Evolutionary conservation across 345 rosid genomes (phyloP).

Genomic region (Sapria himalayana): DNA sequence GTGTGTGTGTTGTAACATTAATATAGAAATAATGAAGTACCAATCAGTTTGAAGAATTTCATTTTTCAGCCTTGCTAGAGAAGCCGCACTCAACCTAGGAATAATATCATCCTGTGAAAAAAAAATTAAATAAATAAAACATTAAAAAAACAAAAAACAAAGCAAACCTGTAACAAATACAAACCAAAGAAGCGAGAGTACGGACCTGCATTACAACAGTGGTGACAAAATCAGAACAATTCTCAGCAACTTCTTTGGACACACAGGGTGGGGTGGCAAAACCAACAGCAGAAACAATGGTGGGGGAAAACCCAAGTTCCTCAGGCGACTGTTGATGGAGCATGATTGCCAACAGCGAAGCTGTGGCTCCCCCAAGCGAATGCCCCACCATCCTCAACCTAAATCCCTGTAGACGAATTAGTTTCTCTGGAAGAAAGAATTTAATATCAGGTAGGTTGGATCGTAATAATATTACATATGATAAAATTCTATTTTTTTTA

Average conservation of each 20-base stretch:
- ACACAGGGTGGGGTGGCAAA: conserved; percentile 91
- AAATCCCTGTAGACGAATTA: conserved; percentile 57
- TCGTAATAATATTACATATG: no score
- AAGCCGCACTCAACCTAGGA: conserved; percentile 58
- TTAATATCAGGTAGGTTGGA: background rate
- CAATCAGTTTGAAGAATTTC: conserved; percentile 87
- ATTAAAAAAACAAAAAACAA: background rate
- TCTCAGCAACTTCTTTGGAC: conserved; percentile 70
- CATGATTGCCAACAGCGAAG: conserved; percentile 71
- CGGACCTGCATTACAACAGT: conserved; percentile 89
- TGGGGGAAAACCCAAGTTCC: conserved; percentile 68
- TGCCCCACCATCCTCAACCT: conserved; percentile 90
- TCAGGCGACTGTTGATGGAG: conserved; percentile 40
- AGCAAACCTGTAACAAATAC: background rate
- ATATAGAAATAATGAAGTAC: no score
- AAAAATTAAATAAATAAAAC: conserved; percentile 1
- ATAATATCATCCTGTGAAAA: conserved; percentile 55
- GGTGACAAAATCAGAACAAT: conserved; percentile 66
- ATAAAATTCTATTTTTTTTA: no score
- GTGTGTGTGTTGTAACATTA: no score
- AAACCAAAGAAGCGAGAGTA: background rate
- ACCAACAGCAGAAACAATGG: conserved; percentile 63
- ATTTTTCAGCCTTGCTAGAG: conserved; percentile 53
- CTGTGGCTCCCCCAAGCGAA: conserved; percentile 85
- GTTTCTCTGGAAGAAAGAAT: conserved; percentile 11